Evolutionary conservation across 441 rosid species (phyloP), one percentile per base, ranked within the genome.

Genomic region (Arabidopsis lyrata): DNA sequence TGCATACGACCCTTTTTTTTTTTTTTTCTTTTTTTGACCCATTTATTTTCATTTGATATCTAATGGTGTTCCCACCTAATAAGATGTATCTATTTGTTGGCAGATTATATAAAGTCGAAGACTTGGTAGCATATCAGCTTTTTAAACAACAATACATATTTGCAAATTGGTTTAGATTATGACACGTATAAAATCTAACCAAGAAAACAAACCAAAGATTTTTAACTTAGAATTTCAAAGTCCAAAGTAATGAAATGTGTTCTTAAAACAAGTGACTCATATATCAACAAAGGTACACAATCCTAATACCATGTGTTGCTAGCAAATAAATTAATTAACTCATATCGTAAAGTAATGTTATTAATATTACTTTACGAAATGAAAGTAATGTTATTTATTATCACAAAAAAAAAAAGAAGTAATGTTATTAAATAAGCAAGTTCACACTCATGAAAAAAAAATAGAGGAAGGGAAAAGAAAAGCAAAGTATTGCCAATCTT

Each of bases 21-120:
- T 50, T n/a, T n/a, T n/a, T n/a, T n/a, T n/a, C n/a, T n/a, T n/a
- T n/a, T n/a, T n/a, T n/a, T n/a, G n/a, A n/a, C 67, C 45, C 18
- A 31, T 38, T 27, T 53, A 27, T 1, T 31, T 49, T 50, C 73
- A 49, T 59, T 50, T 74, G 48, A 35, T 66, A 50, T 53, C 47
- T 66, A 57, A 48, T 47, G 24, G 38, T 34, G 31, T 34, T 56
- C 56, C 70, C 64, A 64, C 71, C 34, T 48, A 47, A 54, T 72
- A 15, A 72, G 49, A 54, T 18, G 55, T 63, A 8, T 34, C 44
- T 44, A 62, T 53, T 10, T 72, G 55, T 32, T 41, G 76, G 63
- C 34, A 9, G 52, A 24, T 34, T 31, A 50, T 18, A 50, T 50
- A n/a, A 38, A 39, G 35, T 8, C n/a, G 9, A 61, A 24, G 29